Evolutionary conservation across 1,284 basidiomycete genomes (phyloP).

Genomic region (Microbotryum scabiosae): DNA sequence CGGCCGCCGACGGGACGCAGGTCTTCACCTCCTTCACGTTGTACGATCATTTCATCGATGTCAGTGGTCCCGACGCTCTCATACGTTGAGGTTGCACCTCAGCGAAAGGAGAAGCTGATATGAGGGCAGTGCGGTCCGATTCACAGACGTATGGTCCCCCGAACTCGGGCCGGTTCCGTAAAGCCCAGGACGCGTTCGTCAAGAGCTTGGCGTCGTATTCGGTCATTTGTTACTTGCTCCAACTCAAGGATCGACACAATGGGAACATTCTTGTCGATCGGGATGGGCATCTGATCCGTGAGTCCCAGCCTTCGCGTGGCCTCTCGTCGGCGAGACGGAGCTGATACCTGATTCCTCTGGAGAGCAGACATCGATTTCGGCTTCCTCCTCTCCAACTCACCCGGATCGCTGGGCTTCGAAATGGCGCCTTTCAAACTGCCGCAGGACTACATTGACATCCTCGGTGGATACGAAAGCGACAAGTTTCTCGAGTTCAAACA

Average conservation of each 20-base stretch:
- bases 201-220: slow-evolving; percentile 88
- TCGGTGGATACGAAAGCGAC: slow-evolving; percentile 73
- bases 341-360: neutral
- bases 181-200: slow-evolving; percentile 72
- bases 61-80: slow-evolving; percentile 41
- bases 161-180: slow-evolving; percentile 73
- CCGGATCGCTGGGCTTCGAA: slow-evolving; percentile 96
- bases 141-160: slow-evolving; percentile 79
- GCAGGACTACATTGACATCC: slow-evolving; percentile 90
- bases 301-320: slow-evolving; percentile 31
- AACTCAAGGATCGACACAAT: slow-evolving; percentile 98
- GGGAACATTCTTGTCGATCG: slow-evolving; percentile 95
- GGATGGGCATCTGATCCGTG: slow-evolving; percentile 77
- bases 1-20: slow-evolving; percentile 23
- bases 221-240: slow-evolving; percentile 86
- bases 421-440: slow-evolving; percentile 97
- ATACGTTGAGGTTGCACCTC: neutral
- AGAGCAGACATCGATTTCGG: slow-evolving; percentile 82
- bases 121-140: neutral
- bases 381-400: slow-evolving; percentile 94
- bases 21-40: slow-evolving; percentile 51
- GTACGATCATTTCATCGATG: slow-evolving; percentile 79
- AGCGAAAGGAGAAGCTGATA: neutral
- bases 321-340: too few relatives aligned
- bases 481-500: slow-evolving; percentile 77